Percentiles rank a stretch among this genome's conserved stretches.
Evolutionary conservation across 202 grass and related monocot species (phyloP).

Genomic region (Schoenoplectus tabernaemontani): DNA sequence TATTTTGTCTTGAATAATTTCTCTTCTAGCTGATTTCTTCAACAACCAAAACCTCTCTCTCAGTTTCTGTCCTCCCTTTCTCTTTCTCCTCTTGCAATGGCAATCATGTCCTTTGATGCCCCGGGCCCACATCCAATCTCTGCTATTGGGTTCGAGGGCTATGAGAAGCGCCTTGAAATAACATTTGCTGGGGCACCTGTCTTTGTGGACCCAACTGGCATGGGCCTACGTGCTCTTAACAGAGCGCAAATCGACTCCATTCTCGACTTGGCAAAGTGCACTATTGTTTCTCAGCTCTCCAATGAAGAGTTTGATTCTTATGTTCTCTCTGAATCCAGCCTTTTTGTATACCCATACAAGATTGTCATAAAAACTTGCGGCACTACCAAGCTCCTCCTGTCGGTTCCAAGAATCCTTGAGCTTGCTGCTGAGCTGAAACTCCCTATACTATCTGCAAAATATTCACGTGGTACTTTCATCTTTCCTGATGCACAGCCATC

Average conservation of each 20-base stretch:
- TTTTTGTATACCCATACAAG: conserved; percentile 82
- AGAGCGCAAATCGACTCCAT: conserved; percentile 72
- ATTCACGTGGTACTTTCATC: conserved; percentile 80
- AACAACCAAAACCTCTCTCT: conserved; percentile 33
- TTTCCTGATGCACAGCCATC: conserved; percentile 84
- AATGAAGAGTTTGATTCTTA: conserved; percentile 76
- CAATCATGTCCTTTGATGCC: conserved; percentile 27
- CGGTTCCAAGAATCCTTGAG: conserved; percentile 79
- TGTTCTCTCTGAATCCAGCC: conserved; percentile 88
- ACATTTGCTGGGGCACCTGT: conserved; percentile 66
- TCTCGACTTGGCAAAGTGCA: conserved; percentile 73
- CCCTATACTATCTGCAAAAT: conserved; percentile 64
- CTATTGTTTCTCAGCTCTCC: conserved; percentile 78
- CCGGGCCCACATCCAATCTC: conserved; percentile 25
- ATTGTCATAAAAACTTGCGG: conserved; percentile 87
- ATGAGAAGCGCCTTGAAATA: conserved; percentile 90
- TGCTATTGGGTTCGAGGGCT: conserved; percentile 84
- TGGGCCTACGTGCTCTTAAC: conserved; percentile 53
- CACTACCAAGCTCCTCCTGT: conserved; percentile 74
- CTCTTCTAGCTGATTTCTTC: conserved; percentile 49
- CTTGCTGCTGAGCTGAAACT: conserved; percentile 54
- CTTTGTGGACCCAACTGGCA: conserved; percentile 56
- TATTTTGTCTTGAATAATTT: conserved; percentile 26
- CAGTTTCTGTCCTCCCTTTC: conserved; percentile 23
- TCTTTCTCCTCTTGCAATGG: conserved; percentile 35